Conservation (phyloP, 2,329 filamentous ascomycete genomes). For the Harringtonia lauricola region DNA sequence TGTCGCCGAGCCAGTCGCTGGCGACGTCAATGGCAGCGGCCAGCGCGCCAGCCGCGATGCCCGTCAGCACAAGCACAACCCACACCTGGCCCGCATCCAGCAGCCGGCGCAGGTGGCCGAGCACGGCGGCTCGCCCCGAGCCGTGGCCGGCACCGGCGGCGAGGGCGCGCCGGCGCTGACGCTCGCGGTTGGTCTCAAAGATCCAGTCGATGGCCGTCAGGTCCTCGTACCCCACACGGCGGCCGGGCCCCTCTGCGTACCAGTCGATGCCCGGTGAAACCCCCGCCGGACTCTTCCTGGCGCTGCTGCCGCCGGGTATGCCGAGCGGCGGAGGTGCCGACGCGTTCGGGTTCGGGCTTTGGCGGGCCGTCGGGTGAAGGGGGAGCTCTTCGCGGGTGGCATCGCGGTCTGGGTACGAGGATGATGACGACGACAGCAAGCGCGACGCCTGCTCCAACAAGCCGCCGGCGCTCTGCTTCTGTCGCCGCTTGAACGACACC, state of each 20-base stretch:
- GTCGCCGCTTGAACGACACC: no score
- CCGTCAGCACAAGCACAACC: conserved; percentile 78
- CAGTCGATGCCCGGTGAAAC: conserved; percentile 51
- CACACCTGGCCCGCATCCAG: conserved; percentile 85
- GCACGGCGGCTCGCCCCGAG: conserved; percentile 23
- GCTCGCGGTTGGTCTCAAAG: conserved; percentile 94
- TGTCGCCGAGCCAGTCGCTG: conserved; percentile 85
- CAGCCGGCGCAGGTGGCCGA: conserved; percentile 62
- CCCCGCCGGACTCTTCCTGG: not conserved
- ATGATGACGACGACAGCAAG: no score
- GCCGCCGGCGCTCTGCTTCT: no score
- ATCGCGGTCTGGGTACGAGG: no score
- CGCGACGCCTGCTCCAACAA: no score
- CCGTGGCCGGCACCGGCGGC: conserved; percentile 43
- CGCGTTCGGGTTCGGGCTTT: no score
- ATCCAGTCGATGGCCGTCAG: conserved; percentile 99
- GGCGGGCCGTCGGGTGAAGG: no score
- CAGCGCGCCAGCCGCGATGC: conserved; percentile 70
- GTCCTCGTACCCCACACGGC: conserved; percentile 89
- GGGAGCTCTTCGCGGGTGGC: no score
- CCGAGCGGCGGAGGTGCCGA: no score
- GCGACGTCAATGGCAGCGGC: conserved; percentile 84
- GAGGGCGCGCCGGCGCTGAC: conserved; percentile 73
- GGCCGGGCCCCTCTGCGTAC: conserved; percentile 75
- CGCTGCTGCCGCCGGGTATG: no score